Percentiles rank a stretch among this genome's conserved stretches.
These are phyloP conservation scores for Rhodamnia rubescens DNA, from an alignment of 345 rosid genomes.

Conservation along the genomic window DNA sequence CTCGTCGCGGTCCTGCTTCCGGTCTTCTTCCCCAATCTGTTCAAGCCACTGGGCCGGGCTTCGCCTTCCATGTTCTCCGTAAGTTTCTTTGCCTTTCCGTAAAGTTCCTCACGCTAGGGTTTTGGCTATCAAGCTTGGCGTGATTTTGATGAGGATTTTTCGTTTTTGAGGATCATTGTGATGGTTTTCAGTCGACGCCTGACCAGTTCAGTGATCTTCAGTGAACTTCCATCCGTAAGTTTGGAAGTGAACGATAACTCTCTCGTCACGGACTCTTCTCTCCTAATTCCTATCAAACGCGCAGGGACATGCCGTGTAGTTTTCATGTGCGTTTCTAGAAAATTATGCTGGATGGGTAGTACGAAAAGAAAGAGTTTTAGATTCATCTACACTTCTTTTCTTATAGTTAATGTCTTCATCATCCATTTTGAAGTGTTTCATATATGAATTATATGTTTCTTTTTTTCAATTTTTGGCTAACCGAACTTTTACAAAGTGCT, in stretches of 20 bases:
- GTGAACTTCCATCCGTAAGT: neutral
- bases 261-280: neutral
- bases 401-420: neutral
- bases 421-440: neutral
- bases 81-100: neutral
- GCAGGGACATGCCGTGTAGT: neutral
- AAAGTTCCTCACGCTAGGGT: neutral
- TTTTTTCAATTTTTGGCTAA: neutral
- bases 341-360: neutral
- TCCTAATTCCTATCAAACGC: neutral
- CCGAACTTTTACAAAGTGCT: neutral
- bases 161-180: neutral
- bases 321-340: neutral
- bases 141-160: neutral
- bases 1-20: slow-evolving; percentile 48
- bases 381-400: neutral
- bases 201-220: neutral
- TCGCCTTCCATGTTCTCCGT: slow-evolving; percentile 79
- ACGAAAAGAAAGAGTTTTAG: neutral
- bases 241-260: neutral
- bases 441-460: neutral
- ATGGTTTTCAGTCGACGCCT: neutral
- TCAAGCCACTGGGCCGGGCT: slow-evolving; percentile 56
- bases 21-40: slow-evolving; percentile 41
- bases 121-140: neutral